Conservation (phyloP, 2,329 filamentous ascomycete species). For the Fusarium sacchari region DNA sequence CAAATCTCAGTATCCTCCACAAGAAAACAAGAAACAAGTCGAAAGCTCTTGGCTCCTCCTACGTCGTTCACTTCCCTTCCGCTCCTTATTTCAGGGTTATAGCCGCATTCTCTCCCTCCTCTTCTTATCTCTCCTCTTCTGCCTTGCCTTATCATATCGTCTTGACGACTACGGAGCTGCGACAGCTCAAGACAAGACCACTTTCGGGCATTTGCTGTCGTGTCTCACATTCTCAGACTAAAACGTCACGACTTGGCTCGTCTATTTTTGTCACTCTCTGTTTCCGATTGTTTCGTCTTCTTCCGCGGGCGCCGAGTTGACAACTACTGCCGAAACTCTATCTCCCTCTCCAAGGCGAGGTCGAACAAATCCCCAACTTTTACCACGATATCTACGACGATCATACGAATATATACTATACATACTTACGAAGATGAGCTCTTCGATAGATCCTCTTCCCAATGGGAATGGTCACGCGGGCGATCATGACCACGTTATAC, state of each 20-base stretch:
- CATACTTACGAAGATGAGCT: slow-evolving; percentile 40
- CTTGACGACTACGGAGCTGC: slow-evolving; percentile 11
- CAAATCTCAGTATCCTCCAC: neutral
- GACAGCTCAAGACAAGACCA: neutral
- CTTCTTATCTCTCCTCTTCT: neutral
- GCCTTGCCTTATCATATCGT: neutral
- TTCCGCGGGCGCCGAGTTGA: slow-evolving; percentile 4
- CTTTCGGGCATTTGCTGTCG: neutral
- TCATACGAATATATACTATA: neutral
- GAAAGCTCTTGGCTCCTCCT: slow-evolving; percentile 23
- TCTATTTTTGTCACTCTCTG: neutral
- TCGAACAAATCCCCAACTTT: slow-evolving; percentile 14
- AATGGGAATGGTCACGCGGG: slow-evolving; percentile 43
- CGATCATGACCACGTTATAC: slow-evolving; percentile 55
- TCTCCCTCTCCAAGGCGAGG: neutral
- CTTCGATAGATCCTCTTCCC: slow-evolving; percentile 43
- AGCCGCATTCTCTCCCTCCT: neutral
- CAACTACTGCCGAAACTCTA: neutral
- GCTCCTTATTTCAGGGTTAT: neutral
- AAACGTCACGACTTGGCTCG: neutral
- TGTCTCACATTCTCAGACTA: slow-evolving; percentile 9
- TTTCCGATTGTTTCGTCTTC: slow-evolving; percentile 5
- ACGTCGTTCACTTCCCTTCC: slow-evolving; percentile 9
- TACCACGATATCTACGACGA: slow-evolving; percentile 3
- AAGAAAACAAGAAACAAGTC: slow-evolving; percentile 21